A percentile compares a stretch with the other conserved stretches of the same genome.
phyloP scores from a whole-genome alignment of 176 grass and related monocot genomes.

The Saccharum officinarum region DNA sequence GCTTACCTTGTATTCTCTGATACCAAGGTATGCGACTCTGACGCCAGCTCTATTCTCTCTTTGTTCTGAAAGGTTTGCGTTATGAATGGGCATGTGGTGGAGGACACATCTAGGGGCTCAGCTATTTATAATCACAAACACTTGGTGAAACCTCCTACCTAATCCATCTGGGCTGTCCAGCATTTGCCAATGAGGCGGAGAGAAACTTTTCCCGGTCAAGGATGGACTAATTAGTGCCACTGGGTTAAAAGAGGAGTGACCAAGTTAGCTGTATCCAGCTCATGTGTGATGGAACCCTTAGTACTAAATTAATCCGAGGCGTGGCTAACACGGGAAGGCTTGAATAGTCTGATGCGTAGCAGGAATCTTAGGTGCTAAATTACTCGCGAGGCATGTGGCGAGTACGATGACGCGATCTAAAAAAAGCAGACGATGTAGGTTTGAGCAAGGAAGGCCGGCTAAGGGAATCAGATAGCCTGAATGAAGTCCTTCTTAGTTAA shows the following conservation, averaged over 20 bases:
- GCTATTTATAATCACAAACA: conserved; percentile 35
- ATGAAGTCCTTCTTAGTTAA: conserved; percentile 1
- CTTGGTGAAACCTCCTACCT: conserved; percentile 28
- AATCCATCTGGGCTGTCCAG: conserved; percentile 26
- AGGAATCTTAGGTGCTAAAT: conserved; percentile 32
- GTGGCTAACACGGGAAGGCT: conserved; percentile 41
- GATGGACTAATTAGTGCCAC: conserved; percentile 20
- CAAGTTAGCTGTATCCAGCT: conserved; percentile 47
- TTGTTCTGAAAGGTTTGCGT: neutral
- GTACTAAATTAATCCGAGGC: conserved; percentile 35
- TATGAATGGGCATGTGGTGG: neutral
- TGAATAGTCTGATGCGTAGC: conserved; percentile 11
- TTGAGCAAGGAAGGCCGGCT: neutral
- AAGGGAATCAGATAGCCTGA: conserved; percentile 21
- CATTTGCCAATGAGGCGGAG: conserved; percentile 3
- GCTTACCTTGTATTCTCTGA: neutral
- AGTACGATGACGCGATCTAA: conserved; percentile 3
- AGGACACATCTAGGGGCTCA: conserved; percentile 27
- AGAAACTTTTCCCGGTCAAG: conserved; percentile 28
- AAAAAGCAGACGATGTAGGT: neutral
- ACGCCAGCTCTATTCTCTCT: neutral
- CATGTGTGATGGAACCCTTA: conserved; percentile 27
- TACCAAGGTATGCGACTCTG: conserved; percentile 1
- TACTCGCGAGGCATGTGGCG: conserved; percentile 17
- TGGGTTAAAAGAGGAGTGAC: conserved; percentile 17